Conservation (phyloP, 768 basidiomycete genomes). For the Boletus rubescentipes region DNA sequence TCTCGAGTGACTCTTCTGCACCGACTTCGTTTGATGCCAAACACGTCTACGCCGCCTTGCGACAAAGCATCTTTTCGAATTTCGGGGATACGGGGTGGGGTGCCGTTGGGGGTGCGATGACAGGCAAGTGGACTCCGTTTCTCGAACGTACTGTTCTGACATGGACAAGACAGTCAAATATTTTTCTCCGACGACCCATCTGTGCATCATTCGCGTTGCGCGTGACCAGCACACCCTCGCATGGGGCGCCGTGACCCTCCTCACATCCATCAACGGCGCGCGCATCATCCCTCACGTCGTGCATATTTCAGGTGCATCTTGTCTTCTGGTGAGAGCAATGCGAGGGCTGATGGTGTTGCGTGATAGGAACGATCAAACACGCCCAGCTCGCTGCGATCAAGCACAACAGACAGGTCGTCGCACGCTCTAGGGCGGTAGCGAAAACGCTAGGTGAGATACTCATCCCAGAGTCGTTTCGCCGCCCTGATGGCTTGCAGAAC, state of each 20-base stretch:
- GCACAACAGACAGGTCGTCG: conserved; percentile 69
- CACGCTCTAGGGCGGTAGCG: conserved; percentile 56
- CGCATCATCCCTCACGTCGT: conserved; percentile 73
- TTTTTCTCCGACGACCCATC: conserved; percentile 77
- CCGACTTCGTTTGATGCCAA: conserved; percentile 50
- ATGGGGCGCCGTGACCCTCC: conserved; percentile 75
- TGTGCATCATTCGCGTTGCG: conserved; percentile 84
- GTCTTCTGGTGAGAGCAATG: background rate
- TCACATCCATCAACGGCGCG: conserved; percentile 59
- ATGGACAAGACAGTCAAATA: conserved; percentile 66
- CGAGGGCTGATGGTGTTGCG: background rate
- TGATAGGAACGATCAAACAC: conserved; percentile 82
- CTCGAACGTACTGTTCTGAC: background rate
- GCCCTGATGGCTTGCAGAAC: conserved; percentile 33
- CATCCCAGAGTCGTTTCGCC: background rate
- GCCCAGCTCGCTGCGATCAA: conserved; percentile 77
- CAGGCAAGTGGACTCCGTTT: conserved; percentile 44
- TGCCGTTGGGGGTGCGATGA: conserved; percentile 66
- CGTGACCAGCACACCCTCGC: conserved; percentile 78
- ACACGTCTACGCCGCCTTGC: conserved; percentile 65
- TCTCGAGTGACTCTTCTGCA: conserved; percentile 24
- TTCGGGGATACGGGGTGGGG: conserved; percentile 92
- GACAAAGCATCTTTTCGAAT: conserved; percentile 64
- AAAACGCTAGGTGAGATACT: conserved; percentile 48
- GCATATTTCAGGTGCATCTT: conserved; percentile 71